These are phyloP conservation scores for Catharanthus roseus DNA, from an alignment of 257 asterid genomes.

Conservation along the genomic window DNA sequence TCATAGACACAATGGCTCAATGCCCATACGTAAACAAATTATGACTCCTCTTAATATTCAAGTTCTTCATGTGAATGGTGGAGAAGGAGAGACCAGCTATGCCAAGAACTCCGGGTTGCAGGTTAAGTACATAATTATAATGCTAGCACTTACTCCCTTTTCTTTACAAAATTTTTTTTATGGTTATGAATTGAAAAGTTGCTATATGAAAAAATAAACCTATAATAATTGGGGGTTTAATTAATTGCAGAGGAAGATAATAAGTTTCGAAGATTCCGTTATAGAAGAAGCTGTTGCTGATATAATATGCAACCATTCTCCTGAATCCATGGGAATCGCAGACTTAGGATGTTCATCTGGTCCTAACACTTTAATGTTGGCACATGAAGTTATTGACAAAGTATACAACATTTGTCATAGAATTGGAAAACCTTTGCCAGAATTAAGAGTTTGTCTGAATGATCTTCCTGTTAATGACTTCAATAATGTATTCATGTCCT, in stretches of 20 bases:
- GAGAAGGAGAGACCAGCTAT: constrained; percentile 54
- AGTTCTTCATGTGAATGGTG: constrained; percentile 63
- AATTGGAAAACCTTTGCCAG: constrained; percentile 32
- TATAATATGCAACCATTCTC: constrained; percentile 18
- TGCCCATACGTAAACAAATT: too few species aligned
- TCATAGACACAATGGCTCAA: too few species aligned
- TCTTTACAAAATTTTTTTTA: too few species aligned
- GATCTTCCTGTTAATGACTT: constrained; percentile 77
- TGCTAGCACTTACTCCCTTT: too few species aligned
- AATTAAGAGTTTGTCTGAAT: constrained; percentile 47
- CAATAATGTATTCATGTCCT: constrained; percentile 37
- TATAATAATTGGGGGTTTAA: too few species aligned
- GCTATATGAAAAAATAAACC: too few species aligned
- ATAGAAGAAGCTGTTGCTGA: constrained; percentile 40
- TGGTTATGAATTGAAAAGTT: too few species aligned
- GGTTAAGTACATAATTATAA: too few species aligned
- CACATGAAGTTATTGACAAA: constrained; percentile 29
- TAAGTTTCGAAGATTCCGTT: constrained; percentile 24
- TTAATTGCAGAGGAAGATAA: constrained; percentile 49
- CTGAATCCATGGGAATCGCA: constrained; percentile 48
- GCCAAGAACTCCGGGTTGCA: constrained; percentile 46
- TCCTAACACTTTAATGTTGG: constrained; percentile 43
- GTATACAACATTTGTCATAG: background rate
- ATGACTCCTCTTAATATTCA: too few species aligned
- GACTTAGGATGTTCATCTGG: constrained; percentile 78